These are phyloP conservation scores for Hawksworthiomyces lignivorus DNA, from an alignment of 2,329 filamentous ascomycete genomes.

Conservation along the genomic window DNA sequence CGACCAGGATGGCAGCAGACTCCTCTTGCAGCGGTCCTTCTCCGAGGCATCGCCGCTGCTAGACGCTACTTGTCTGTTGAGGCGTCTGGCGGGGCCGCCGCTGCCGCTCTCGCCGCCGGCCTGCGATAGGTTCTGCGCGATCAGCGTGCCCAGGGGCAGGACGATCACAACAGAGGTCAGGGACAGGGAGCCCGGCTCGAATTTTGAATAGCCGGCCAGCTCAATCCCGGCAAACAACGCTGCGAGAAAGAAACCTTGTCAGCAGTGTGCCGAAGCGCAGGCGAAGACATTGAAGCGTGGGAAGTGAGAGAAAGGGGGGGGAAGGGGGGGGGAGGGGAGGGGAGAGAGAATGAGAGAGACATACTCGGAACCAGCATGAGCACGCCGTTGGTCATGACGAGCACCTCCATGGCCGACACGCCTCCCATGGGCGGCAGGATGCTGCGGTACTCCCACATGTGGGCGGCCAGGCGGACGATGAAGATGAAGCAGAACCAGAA, in stretches of 20 bases:
- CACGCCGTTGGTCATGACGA: conserved; percentile 48
- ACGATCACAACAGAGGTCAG: conserved; percentile 43
- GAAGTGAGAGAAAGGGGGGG: neutral
- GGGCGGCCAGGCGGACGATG: conserved; percentile 41
- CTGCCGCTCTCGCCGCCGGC: neutral
- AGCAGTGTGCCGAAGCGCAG: neutral
- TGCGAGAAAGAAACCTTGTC: too few species aligned
- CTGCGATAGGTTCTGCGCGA: conserved; percentile 44
- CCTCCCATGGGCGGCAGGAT: conserved; percentile 35
- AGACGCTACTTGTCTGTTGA: conserved; percentile 1
- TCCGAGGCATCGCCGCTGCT: conserved; percentile 6
- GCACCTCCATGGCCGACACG: conserved; percentile 44
- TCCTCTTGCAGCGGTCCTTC: neutral
- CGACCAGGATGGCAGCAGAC: conserved; percentile 4
- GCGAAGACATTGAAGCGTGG: neutral
- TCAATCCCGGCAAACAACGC: conserved; percentile 44
- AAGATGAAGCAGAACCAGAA: conserved; percentile 50
- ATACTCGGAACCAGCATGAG: conserved; percentile 49
- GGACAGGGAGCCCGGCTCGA: conserved; percentile 43
- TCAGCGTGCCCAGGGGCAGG: conserved; percentile 44
- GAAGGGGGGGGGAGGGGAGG: neutral
- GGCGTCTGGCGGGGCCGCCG: neutral
- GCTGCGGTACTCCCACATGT: conserved; percentile 39
- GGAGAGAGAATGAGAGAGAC: neutral
- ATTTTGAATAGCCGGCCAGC: conserved; percentile 32